Conservation (phyloP, 306 rosid species). For the Cicer cuneatum region DNA sequence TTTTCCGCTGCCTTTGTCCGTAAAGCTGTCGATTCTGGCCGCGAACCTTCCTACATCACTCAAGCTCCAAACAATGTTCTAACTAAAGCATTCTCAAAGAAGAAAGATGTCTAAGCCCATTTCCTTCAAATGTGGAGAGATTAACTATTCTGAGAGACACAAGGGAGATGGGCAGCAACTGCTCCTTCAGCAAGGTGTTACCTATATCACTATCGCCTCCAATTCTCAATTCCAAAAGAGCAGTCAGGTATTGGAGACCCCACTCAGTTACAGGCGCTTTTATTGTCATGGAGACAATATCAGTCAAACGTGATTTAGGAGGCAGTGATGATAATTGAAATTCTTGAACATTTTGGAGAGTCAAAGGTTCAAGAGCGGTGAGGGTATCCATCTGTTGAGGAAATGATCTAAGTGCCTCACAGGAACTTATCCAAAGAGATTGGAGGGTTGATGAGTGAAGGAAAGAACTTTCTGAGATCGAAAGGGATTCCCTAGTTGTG, state of each 20-base stretch:
- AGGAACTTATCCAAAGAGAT: accelerated
- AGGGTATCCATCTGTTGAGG: neutral
- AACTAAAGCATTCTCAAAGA: neutral
- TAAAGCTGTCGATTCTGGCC: too few relatives aligned
- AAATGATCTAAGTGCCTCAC: neutral
- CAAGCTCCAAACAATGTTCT: neutral
- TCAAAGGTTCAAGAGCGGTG: neutral
- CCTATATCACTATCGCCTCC: neutral
- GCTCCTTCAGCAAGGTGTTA: neutral
- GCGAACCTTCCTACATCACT: too few relatives aligned
- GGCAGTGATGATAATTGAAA: constrained; percentile 1
- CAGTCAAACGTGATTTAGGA: neutral
- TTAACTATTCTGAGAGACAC: neutral
- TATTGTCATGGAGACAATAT: neutral
- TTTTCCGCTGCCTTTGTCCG: too few relatives aligned
- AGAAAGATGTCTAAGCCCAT: neutral
- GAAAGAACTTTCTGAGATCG: neutral
- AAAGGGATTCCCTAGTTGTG: constrained; percentile 4
- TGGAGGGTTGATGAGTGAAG: neutral
- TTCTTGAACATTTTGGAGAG: neutral
- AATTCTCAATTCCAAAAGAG: neutral
- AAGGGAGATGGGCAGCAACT: neutral
- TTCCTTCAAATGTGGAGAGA: neutral
- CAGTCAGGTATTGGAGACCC: constrained; percentile 1
- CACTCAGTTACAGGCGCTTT: neutral